Conservation (phyloP, 345 rosid species). For the Populus davidiana region DNA sequence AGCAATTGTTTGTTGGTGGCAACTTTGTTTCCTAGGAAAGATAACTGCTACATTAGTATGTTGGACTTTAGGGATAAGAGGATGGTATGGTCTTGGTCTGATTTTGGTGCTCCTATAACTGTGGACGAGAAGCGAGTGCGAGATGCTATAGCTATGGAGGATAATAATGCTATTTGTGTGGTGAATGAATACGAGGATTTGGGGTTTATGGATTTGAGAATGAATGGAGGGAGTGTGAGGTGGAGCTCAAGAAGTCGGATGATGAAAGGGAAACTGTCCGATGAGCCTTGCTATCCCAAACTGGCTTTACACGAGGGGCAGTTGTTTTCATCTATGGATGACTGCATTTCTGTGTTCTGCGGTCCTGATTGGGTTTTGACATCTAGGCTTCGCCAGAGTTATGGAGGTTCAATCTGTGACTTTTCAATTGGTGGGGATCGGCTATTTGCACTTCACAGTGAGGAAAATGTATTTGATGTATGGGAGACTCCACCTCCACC, state of each 20-base stretch:
- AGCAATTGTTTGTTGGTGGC: slow-evolving; percentile 81
- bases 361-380: slow-evolving; percentile 89
- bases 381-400: slow-evolving; percentile 64
- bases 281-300: slow-evolving; percentile 90
- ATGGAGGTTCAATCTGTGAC: slow-evolving; percentile 89
- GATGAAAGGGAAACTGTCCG: slow-evolving; percentile 82
- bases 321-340: slow-evolving; percentile 92
- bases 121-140: slow-evolving; percentile 87
- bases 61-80: slow-evolving; percentile 77
- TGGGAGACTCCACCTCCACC: slow-evolving; percentile 91
- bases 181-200: slow-evolving; percentile 93
- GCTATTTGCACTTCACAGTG: slow-evolving; percentile 85
- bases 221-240: slow-evolving; percentile 62
- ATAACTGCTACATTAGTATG: slow-evolving; percentile 90
- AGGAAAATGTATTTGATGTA: slow-evolving; percentile 86
- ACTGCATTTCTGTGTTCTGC: slow-evolving; percentile 76
- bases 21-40: slow-evolving; percentile 90
- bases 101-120: slow-evolving; percentile 49
- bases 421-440: slow-evolving; percentile 88
- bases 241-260: slow-evolving; percentile 92
- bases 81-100: slow-evolving; percentile 98
- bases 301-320: slow-evolving; percentile 80
- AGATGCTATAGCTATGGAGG: slow-evolving; percentile 94
- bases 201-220: slow-evolving; percentile 88
- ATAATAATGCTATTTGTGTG: slow-evolving; percentile 69